These are phyloP conservation scores for Thamnidium elegans DNA, from an alignment of 192 early-diverging fungal species.

Conservation along the genomic window DNA sequence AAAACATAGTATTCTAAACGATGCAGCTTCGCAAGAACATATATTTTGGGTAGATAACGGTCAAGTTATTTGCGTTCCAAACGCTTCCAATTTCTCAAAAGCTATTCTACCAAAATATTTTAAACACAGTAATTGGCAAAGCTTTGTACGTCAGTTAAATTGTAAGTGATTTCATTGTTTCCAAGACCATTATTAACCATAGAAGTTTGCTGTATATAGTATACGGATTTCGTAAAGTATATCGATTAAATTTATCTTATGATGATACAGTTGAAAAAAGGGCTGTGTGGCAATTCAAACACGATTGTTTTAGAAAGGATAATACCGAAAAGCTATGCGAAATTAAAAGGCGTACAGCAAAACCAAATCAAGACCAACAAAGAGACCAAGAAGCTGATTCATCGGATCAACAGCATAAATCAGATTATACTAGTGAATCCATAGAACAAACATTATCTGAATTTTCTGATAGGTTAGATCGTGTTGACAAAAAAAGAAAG, in stretches of 20 bases:
- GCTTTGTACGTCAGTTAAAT: conserved; percentile 19
- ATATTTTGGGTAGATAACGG: conserved; percentile 10
- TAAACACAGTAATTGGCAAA: conserved; percentile 23
- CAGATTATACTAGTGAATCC: neutral
- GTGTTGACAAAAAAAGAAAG: no score
- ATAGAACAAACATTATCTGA: neutral
- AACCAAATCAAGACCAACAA: no score
- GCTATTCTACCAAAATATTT: conserved; percentile 11
- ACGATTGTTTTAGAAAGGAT: conserved; percentile 74
- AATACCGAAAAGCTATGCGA: no score
- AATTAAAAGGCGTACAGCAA: no score
- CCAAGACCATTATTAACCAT: no score
- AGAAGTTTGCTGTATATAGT: no score
- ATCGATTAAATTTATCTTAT: conserved; percentile 39
- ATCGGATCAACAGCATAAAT: no score
- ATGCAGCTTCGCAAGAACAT: conserved; percentile 45
- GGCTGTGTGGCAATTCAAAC: conserved; percentile 81
- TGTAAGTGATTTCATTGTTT: conserved; percentile 13
- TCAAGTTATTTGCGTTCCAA: conserved; percentile 10
- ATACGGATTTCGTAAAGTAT: conserved; percentile 18
- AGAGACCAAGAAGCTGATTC: no score
- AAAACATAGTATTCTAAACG: conserved; percentile 63
- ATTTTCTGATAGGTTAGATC: no score
- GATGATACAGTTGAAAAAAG: conserved; percentile 57
- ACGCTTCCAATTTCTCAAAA: conserved; percentile 7